Conservation (phyloP, 441 rosid genomes). For the Brassica hybrid region DNA sequence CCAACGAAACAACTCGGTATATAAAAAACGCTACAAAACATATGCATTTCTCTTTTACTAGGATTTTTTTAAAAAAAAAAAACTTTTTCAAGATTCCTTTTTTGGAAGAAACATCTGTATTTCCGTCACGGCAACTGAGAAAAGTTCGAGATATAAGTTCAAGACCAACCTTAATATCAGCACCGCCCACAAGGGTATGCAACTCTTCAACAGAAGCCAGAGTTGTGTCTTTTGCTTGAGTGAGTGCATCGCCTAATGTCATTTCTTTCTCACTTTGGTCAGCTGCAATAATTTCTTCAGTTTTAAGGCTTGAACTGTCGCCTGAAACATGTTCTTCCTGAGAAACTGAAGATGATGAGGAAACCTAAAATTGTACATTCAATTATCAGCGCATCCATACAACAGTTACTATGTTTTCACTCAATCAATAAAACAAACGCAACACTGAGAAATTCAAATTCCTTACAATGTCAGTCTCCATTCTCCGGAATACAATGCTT, state of each 20-base stretch:
- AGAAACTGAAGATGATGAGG: conserved; percentile 57
- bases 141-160: conserved; percentile 4
- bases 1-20: conserved; percentile 20
- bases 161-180: conserved; percentile 88
- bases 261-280: conserved; percentile 73
- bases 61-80: conserved; percentile 10
- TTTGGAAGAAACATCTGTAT: too few species aligned
- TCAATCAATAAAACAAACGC: conserved; percentile 27
- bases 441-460: conserved; percentile 27
- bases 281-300: conserved; percentile 58
- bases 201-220: conserved; percentile 98
- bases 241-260: conserved; percentile 85
- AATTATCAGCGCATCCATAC: conserved; percentile 35
- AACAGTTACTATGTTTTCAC: conserved; percentile 27
- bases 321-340: conserved; percentile 60
- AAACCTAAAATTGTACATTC: conserved; percentile 60
- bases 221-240: conserved; percentile 72
- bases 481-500: conserved; percentile 92
- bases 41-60: conserved; percentile 3
- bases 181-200: conserved; percentile 94
- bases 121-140: conserved; percentile 1
- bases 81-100: neutral
- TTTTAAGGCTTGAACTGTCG: conserved; percentile 54
- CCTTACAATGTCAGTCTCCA: conserved; percentile 92
- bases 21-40: conserved; percentile 12